A percentile compares a stretch with the other conserved stretches of the same genome.
Conservation (phyloP, 2,329 filamentous ascomycete genomes). For the Exophiala bonariae region DNA sequence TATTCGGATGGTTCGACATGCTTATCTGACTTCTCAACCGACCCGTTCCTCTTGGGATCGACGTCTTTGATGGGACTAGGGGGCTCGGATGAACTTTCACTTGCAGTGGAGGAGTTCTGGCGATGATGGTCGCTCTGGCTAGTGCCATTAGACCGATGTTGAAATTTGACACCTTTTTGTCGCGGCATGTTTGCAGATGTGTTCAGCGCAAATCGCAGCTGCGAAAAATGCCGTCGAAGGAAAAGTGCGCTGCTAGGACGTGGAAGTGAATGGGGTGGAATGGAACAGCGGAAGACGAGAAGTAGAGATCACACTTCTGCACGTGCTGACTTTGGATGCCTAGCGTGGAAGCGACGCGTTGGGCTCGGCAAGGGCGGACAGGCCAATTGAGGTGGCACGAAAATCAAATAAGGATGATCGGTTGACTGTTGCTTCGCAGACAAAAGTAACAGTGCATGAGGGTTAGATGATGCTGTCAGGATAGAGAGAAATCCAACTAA, state of each 20-base stretch:
- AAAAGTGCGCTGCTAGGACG: too few species aligned
- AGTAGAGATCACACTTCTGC: background rate
- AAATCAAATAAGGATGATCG: too few species aligned
- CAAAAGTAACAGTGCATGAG: too few species aligned
- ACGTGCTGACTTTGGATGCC: background rate
- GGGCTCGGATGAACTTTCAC: slow-evolving; percentile 50
- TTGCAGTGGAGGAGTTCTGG: slow-evolving; percentile 56
- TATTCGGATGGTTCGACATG: slow-evolving; percentile 65
- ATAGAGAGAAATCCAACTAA: too few species aligned
- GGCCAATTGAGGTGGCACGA: too few species aligned
- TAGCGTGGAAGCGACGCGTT: background rate
- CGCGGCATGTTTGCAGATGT: slow-evolving; percentile 46
- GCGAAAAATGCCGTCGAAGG: too few species aligned
- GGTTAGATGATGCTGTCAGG: too few species aligned
- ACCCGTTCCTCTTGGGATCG: slow-evolving; percentile 31
- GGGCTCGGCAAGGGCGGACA: too few species aligned
- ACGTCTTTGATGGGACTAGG: slow-evolving; percentile 48
- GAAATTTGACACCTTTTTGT: slow-evolving; percentile 62
- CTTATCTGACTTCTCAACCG: slow-evolving; percentile 32
- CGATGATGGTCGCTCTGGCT: slow-evolving; percentile 50
- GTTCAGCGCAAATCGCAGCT: background rate
- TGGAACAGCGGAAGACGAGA: too few species aligned
- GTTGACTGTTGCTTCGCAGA: too few species aligned
- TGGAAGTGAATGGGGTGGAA: too few species aligned
- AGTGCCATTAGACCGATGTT: slow-evolving; percentile 46